These are phyloP conservation scores for Diddensiella transvaalensis DNA, from an alignment of 805 yeast species.

Conservation along the genomic window DNA sequence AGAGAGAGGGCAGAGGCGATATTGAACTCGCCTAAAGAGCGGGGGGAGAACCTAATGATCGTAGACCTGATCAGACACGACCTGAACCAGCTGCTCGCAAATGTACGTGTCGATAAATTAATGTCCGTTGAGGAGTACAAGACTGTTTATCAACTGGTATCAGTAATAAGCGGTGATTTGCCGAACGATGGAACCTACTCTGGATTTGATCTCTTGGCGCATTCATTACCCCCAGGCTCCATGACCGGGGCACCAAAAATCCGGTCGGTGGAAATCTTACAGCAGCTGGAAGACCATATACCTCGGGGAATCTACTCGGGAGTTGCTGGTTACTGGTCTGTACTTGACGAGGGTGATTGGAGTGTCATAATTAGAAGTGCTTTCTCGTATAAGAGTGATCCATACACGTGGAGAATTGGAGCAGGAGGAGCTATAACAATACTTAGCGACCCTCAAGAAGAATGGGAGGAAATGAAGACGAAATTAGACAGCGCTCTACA, in stretches of 20 bases:
- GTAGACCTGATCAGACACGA: slow-evolving; percentile 95
- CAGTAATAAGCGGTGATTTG: slow-evolving; percentile 73
- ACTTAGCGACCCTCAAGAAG: slow-evolving; percentile 74
- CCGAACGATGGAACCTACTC: slow-evolving; percentile 35
- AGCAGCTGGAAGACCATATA: slow-evolving; percentile 47
- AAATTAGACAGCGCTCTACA: slow-evolving; percentile 79
- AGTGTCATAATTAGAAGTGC: slow-evolving; percentile 88
- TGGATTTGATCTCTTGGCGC: slow-evolving; percentile 76
- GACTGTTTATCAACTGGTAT: slow-evolving; percentile 87
- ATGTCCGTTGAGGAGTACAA: slow-evolving; percentile 92
- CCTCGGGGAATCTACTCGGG: slow-evolving; percentile 89
- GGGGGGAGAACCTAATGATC: slow-evolving; percentile 95
- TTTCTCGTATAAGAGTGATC: slow-evolving; percentile 57
- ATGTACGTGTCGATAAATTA: slow-evolving; percentile 69
- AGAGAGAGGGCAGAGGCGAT: slow-evolving; percentile 57
- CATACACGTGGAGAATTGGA: slow-evolving; percentile 70
- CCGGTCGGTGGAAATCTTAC: slow-evolving; percentile 81
- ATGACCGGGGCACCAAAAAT: slow-evolving; percentile 99
- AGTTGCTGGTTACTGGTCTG: slow-evolving; percentile 91
- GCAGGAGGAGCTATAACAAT: slow-evolving; percentile 99
- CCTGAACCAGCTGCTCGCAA: slow-evolving; percentile 58
- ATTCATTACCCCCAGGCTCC: slow-evolving; percentile 93
- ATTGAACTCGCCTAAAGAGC: slow-evolving; percentile 81
- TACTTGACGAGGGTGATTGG: slow-evolving; percentile 89
- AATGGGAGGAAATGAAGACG: slow-evolving; percentile 86